A percentile compares a stretch with the other conserved stretches of the same genome.
Conservation (phyloP, 179 eudicot genomes). For the Vitellaria paradoxa region DNA sequence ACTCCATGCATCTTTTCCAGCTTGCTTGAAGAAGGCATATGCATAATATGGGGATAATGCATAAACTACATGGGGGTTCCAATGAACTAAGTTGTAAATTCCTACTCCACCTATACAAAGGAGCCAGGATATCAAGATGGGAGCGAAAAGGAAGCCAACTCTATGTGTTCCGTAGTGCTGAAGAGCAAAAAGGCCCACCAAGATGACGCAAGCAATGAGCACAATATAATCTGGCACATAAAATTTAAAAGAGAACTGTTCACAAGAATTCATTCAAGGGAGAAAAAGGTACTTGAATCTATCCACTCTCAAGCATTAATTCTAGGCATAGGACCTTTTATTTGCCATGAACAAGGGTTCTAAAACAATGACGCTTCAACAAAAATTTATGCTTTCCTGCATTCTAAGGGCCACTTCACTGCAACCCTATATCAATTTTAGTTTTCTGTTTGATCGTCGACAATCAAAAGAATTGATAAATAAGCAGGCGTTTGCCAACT, state of each 20-base stretch:
- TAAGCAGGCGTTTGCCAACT: background rate
- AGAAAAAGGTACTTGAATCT: background rate
- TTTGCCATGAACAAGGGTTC: no score
- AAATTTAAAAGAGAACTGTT: background rate
- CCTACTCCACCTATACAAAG: conserved; percentile 62
- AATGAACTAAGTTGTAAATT: conserved; percentile 52
- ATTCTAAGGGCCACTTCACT: background rate
- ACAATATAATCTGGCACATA: conserved; percentile 61
- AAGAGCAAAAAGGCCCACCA: conserved; percentile 77
- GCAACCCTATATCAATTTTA: no score
- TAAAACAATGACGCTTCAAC: no score
- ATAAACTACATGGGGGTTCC: conserved; percentile 57
- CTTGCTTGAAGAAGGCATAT: conserved; percentile 56
- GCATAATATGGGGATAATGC: conserved; percentile 77
- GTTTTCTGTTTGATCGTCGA: no score
- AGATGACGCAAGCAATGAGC: conserved; percentile 65
- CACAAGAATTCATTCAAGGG: background rate
- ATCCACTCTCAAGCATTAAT: no score
- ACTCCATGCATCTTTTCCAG: conserved; percentile 61
- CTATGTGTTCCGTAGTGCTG: conserved; percentile 88
- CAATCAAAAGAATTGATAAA: background rate
- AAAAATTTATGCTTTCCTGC: background rate
- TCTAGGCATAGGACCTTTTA: no score
- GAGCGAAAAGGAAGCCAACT: conserved; percentile 92
- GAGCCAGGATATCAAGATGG: conserved; percentile 60